Percentiles rank a stretch among this genome's conserved stretches.
Conservation (phyloP, 202 grass and related monocot species). For the Panicum virgatum region DNA sequence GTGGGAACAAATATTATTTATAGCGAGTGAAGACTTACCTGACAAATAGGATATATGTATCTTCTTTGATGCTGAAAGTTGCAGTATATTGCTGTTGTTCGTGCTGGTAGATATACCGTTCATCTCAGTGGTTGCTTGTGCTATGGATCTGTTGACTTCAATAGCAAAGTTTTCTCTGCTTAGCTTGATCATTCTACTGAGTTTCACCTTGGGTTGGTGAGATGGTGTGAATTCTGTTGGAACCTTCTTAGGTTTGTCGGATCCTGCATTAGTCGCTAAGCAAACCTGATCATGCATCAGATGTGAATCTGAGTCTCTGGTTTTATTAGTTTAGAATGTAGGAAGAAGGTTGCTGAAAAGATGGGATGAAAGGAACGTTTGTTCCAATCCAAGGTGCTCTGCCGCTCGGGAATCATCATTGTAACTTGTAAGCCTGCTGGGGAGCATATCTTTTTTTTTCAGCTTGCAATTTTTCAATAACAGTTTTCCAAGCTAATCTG, state of each 20-base stretch:
- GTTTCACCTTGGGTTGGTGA: neutral
- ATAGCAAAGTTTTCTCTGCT: neutral
- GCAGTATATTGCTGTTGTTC: conserved; percentile 3
- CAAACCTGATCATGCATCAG: conserved; percentile 19
- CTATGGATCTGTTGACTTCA: neutral
- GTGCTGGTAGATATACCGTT: conserved; percentile 5
- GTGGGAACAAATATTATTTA: conserved; percentile 30
- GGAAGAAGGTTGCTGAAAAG: neutral
- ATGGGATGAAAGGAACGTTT: conserved; percentile 16
- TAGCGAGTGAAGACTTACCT: conserved; percentile 6
- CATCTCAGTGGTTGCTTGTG: neutral
- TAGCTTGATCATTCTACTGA: neutral
- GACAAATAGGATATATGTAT: conserved; percentile 33
- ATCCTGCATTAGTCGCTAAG: conserved; percentile 1
- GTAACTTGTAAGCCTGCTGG: neutral
- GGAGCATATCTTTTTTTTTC: neutral
- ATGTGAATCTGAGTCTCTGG: conserved; percentile 4
- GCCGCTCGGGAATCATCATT: neutral
- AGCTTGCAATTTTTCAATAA: neutral
- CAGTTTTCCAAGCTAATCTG: neutral
- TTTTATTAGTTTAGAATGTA: conserved; percentile 10
- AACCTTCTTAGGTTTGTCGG: conserved; percentile 10
- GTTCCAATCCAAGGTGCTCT: neutral
- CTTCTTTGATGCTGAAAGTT: conserved; percentile 21
- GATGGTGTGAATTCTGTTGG: conserved; percentile 1